Conservation (phyloP, 257 asterid species). For the Forsythia suspensa region DNA sequence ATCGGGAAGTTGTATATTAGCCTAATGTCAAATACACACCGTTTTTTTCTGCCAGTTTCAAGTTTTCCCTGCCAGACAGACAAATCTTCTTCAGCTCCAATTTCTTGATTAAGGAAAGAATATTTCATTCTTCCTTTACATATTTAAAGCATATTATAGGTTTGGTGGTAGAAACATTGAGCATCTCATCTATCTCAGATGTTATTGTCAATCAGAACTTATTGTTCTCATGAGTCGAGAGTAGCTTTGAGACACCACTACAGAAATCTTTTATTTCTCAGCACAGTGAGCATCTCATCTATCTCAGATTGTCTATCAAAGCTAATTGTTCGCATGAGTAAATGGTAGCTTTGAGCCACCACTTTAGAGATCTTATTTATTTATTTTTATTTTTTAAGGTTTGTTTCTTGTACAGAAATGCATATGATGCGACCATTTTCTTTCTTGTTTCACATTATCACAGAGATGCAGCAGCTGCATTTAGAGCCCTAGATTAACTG, state of each 20-base stretch:
- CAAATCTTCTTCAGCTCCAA: not conserved
- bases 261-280: not conserved
- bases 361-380: not conserved
- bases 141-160: constrained; percentile 1
- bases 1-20: not conserved
- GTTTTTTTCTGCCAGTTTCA: not conserved
- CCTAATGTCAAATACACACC: not conserved
- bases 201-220: not conserved
- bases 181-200: constrained; percentile 15
- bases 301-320: not conserved
- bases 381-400: not conserved
- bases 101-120: not conserved
- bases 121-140: not conserved
- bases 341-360: constrained; percentile 11
- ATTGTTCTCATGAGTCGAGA: not conserved
- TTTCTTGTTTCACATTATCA: constrained; percentile 8
- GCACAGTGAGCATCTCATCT: constrained; percentile 2
- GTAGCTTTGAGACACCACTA: constrained; percentile 6
- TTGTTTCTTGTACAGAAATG: constrained; percentile 8
- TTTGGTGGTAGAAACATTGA: not conserved
- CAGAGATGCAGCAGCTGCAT: constrained; percentile 20
- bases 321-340: not conserved
- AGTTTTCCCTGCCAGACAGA: not conserved
- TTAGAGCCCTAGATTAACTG: constrained; percentile 9
- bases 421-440: not conserved